A percentile compares a stretch with the other conserved stretches of the same genome.
phyloP scores from a whole-genome alignment of 768 basidiomycete species.

The Lactarius evosmus region DNA sequence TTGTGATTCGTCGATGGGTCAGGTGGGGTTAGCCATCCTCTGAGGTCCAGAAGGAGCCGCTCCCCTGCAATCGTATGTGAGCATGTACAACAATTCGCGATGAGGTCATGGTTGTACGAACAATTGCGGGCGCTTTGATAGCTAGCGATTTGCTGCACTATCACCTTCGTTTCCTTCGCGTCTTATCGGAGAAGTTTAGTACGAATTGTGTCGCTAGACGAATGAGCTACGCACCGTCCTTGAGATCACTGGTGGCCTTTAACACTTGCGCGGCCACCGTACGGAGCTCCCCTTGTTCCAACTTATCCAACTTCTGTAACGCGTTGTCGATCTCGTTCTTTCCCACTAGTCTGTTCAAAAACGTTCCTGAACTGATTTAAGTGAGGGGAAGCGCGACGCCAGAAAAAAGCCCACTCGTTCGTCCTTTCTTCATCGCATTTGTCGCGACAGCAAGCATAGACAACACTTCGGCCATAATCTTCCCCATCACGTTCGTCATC shows the following conservation, averaged over 20 bases:
- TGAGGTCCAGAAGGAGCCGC: too few relatives aligned
- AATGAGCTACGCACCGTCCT: background rate
- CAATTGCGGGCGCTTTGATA: too few relatives aligned
- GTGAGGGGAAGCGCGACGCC: background rate
- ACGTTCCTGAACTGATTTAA: background rate
- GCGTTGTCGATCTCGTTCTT: background rate
- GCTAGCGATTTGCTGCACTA: too few relatives aligned
- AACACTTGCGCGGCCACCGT: background rate
- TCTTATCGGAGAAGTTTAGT: too few relatives aligned
- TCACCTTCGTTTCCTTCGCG: too few relatives aligned
- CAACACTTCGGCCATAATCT: background rate
- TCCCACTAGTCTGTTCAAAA: background rate
- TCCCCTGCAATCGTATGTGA: too few relatives aligned
- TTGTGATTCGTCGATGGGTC: too few relatives aligned
- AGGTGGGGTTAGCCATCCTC: too few relatives aligned
- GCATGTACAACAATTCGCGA: too few relatives aligned
- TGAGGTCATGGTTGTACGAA: too few relatives aligned
- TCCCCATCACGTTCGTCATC: background rate
- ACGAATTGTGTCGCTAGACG: background rate
- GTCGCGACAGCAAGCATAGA: background rate
- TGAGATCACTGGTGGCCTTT: background rate
- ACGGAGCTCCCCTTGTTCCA: background rate
- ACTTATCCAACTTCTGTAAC: background rate
- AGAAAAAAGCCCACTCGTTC: background rate
- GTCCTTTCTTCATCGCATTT: background rate